These are phyloP conservation scores for Phyllosticta citribraziliensis DNA, from an alignment of 2,329 filamentous ascomycete species.

Conservation along the genomic window DNA sequence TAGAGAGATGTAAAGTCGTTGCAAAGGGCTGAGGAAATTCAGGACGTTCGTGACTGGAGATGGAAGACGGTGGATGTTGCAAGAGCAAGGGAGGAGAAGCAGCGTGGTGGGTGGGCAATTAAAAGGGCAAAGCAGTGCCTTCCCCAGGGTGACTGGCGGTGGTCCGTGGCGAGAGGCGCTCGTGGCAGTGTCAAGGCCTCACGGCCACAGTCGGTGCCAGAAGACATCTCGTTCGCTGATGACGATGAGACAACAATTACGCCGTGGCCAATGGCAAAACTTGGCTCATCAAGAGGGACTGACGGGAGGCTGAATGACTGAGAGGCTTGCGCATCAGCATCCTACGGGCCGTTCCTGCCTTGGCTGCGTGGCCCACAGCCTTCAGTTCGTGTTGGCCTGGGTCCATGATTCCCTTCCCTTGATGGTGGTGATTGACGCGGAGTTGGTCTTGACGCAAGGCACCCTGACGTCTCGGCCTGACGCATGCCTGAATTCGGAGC, in stretches of 20 bases:
- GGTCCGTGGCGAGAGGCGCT: not conserved
- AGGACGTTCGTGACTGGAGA: not conserved
- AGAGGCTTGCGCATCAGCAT: not conserved
- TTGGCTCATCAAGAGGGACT: not conserved
- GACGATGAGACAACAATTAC: not conserved
- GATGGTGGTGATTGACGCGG: not conserved
- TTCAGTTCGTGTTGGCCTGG: not conserved
- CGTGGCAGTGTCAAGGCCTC: not conserved
- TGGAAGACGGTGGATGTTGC: not conserved
- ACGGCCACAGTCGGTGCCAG: not conserved
- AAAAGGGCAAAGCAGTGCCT: not conserved
- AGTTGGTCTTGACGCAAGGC: not conserved
- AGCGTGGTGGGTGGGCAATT: not conserved
- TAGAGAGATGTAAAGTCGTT: not conserved
- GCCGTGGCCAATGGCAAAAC: not conserved
- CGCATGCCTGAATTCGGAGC: not conserved
- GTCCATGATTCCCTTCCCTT: not conserved
- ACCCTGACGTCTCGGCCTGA: not conserved
- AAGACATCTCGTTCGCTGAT: not conserved
- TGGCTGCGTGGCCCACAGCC: not conserved
- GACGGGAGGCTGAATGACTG: not conserved
- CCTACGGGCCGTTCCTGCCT: not conserved
- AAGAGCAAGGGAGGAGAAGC: not conserved
- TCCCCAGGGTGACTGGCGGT: not conserved
- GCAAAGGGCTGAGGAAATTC: not conserved